Conservation (phyloP, 306 rosid species). For the Castanea sativa region DNA sequence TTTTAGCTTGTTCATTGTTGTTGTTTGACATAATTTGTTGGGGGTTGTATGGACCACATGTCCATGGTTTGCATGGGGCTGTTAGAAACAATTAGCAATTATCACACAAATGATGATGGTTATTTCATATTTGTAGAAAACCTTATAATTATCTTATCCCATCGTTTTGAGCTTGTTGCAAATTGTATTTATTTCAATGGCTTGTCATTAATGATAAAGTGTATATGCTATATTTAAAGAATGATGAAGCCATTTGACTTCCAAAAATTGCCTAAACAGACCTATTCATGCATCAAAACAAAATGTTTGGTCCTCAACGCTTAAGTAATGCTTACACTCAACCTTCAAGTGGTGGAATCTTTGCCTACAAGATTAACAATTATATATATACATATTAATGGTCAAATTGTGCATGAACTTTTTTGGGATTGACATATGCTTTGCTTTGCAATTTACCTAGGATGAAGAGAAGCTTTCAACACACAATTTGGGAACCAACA, state of each 20-base stretch:
- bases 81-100: background rate
- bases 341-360: background rate
- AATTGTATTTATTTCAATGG: background rate
- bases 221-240: background rate
- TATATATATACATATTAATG: background rate
- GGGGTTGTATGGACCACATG: background rate
- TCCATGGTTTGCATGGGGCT: background rate
- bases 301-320: background rate
- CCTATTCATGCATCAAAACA: background rate
- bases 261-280: too few relatives aligned
- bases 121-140: background rate
- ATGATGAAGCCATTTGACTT: too few relatives aligned
- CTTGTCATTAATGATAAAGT: background rate
- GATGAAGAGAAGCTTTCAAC: conserved; percentile 45
- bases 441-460: conserved; percentile 26
- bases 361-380: background rate
- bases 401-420: background rate
- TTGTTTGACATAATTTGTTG: background rate
- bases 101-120: background rate
- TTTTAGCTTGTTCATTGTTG: background rate
- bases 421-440: background rate
- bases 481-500: conserved; percentile 18
- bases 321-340: background rate
- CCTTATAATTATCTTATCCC: background rate
- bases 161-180: background rate